Percentiles rank a stretch among this genome's conserved stretches.
phyloP scores from a whole-genome alignment of 805 yeast genomes.

The Huiozyma sinensis region DNA sequence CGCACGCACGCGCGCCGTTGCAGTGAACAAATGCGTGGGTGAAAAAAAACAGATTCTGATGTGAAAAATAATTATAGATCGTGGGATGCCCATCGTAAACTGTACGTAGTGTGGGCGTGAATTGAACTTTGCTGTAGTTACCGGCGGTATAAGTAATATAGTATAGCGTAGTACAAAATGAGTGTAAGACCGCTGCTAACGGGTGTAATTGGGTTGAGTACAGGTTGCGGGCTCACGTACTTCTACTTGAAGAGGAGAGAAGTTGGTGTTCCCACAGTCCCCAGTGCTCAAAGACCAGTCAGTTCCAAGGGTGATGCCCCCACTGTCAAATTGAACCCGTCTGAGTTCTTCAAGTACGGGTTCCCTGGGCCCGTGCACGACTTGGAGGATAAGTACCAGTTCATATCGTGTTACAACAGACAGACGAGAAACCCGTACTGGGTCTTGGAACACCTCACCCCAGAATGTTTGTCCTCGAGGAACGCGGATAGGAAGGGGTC shows the following conservation, averaged over 20 bases:
- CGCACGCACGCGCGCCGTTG: no score
- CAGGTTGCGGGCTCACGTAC: constrained; percentile 27
- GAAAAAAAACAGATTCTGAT: no score
- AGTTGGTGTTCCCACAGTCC: not conserved
- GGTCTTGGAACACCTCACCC: constrained; percentile 79
- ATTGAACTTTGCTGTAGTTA: no score
- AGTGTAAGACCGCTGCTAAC: constrained; percentile 3
- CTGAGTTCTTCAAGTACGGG: constrained; percentile 80
- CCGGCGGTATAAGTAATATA: no score
- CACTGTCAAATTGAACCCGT: constrained; percentile 34
- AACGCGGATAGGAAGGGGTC: constrained; percentile 72
- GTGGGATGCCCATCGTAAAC: no score
- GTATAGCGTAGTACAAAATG: not conserved
- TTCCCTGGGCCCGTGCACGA: constrained; percentile 95
- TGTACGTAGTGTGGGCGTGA: no score
- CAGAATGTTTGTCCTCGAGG: constrained; percentile 45
- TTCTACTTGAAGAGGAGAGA: constrained; percentile 25
- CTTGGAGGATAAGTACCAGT: constrained; percentile 60
- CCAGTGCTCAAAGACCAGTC: constrained; percentile 2
- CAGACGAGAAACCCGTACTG: constrained; percentile 77
- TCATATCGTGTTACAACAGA: constrained; percentile 78
- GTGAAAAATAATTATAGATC: no score
- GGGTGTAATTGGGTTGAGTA: constrained; percentile 23
- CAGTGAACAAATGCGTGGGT: no score
- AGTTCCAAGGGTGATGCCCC: not conserved